Base-by-base conservation (phyloP, 495 filamentous ascomycete genomes). In the Aeminium ludgeri region DNA sequence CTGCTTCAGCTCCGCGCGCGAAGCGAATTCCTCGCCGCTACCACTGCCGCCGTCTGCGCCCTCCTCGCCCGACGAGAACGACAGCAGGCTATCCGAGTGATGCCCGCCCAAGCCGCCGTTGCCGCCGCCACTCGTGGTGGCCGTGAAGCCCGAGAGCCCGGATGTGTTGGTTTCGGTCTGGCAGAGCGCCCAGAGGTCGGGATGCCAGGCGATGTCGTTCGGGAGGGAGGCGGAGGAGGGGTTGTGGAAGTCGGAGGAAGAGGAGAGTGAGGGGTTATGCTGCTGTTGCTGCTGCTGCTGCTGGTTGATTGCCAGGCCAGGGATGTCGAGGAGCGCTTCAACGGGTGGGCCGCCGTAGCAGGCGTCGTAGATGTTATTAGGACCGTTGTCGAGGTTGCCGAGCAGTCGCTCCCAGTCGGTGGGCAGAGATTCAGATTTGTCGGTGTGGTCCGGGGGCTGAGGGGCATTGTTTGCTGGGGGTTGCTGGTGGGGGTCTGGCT, bases 341-440 rank as follows among this genome's bases (percentile, higher is more conserved):
- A 65, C 64, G 29, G 72, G 66, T 33, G 72, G 72, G 12, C 48
- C 48, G 35, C 80, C 82, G 51, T 86, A 86, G 39, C 87, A 84
- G 8, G 78, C 74, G 46, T 81, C 82, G 65, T 85, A 89, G 8
- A 87, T 74, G 53, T 83, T 86, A 12, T 76, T 73, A 51, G 72
- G 73, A 3, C 78, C 82, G 27, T 74, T 73, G 45, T 89, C 84
- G 60, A 92, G 73, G 28, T 74, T 74, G 30, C 76, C 74, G 13
- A 86, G 64, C 1, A 89, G 67, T 10, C 74, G 70, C 54, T 86
- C 82, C 84, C 83, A 89, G 46, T 86, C 82, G 0, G 73, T 65
- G 40, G 74, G 58, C 2, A 10, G 55, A 50, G 16, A 65, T 23
- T 51, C 48, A 10, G 44, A 1, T 31, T 51, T 51, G 34, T 47